These are phyloP conservation scores for Tuber aestivum DNA, from an alignment of 495 filamentous ascomycete genomes.

Conservation along the genomic window DNA sequence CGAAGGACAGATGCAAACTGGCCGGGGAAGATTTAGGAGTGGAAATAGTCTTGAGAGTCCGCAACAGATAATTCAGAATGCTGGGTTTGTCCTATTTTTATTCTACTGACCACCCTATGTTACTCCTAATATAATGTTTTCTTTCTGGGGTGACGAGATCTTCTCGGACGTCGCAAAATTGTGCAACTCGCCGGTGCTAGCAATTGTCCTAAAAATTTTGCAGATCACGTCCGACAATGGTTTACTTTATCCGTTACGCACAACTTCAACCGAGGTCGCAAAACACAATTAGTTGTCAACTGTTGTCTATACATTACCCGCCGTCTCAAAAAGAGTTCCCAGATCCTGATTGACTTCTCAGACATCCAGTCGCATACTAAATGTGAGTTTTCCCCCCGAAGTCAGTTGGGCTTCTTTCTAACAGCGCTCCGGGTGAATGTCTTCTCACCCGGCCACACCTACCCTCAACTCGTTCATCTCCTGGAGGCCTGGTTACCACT, in stretches of 20 bases:
- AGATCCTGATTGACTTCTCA: slow-evolving; percentile 92
- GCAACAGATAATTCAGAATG: slow-evolving; percentile 65
- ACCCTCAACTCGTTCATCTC: slow-evolving; percentile 54
- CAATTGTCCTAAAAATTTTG: slow-evolving; percentile 38
- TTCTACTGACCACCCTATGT: no score
- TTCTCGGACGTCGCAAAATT: slow-evolving; percentile 51
- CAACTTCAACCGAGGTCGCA: slow-evolving; percentile 85
- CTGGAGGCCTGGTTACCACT: slow-evolving; percentile 63
- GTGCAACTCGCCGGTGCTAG: slow-evolving; percentile 50
- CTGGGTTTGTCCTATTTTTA: slow-evolving; percentile 38
- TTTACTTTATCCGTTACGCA: slow-evolving; percentile 70
- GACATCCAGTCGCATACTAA: slow-evolving; percentile 75
- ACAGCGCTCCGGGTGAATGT: slow-evolving; percentile 62
- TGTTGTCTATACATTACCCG: slow-evolving; percentile 83
- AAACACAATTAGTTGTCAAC: slow-evolving; percentile 73
- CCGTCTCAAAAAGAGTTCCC: slow-evolving; percentile 57
- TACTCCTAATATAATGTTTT: slow-evolving; percentile 9
- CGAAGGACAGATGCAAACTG: slow-evolving; percentile 66
- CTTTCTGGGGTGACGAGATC: no score
- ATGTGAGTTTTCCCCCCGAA: slow-evolving; percentile 41
- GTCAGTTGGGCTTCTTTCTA: background rate
- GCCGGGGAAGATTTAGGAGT: slow-evolving; percentile 54
- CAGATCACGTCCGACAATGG: slow-evolving; percentile 38
- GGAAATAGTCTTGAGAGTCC: slow-evolving; percentile 57
- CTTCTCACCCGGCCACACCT: slow-evolving; percentile 79